Percentiles rank a stretch among this genome's conserved stretches.
Evolutionary conservation across 2,329 filamentous ascomycete genomes (phyloP).

Genomic region (Coniochaeta ligniaria): DNA sequence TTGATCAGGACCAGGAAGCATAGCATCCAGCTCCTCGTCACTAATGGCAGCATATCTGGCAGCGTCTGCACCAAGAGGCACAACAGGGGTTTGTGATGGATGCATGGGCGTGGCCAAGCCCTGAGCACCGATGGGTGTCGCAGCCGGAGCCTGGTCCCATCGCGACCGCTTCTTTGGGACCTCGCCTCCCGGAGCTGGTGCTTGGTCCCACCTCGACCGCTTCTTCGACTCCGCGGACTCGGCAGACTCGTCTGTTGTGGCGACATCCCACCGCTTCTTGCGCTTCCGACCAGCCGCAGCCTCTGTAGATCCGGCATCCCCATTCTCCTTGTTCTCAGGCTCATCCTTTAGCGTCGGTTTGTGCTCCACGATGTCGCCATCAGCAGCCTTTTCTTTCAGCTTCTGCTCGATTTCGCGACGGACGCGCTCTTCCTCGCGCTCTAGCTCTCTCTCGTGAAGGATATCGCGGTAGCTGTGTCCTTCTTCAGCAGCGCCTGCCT

Average conservation of each 20-base stretch:
- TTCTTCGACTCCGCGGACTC: constrained; percentile 59
- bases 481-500: constrained; percentile 61
- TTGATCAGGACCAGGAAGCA: constrained; percentile 81
- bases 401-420: constrained; percentile 73
- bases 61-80: constrained; percentile 65
- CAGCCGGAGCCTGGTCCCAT: constrained; percentile 85
- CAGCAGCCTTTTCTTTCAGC: constrained; percentile 49
- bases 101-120: constrained; percentile 76
- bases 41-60: constrained; percentile 75
- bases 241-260: constrained; percentile 46
- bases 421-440: constrained; percentile 89
- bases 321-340: constrained; percentile 65
- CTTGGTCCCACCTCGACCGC: constrained; percentile 82
- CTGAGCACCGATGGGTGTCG: constrained; percentile 65
- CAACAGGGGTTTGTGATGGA: constrained; percentile 52
- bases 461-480: constrained; percentile 81
- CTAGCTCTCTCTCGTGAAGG: constrained; percentile 85
- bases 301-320: constrained; percentile 61
- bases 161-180: constrained; percentile 69
- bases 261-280: constrained; percentile 92
- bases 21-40: constrained; percentile 87
- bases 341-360: constrained; percentile 67
- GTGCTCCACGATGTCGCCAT: constrained; percentile 55
- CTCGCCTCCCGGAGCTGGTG: constrained; percentile 55
- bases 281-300: constrained; percentile 64